Evolutionary conservation across 2,329 filamentous ascomycete species (phyloP).

Genomic region (Talaromyces islandicus): DNA sequence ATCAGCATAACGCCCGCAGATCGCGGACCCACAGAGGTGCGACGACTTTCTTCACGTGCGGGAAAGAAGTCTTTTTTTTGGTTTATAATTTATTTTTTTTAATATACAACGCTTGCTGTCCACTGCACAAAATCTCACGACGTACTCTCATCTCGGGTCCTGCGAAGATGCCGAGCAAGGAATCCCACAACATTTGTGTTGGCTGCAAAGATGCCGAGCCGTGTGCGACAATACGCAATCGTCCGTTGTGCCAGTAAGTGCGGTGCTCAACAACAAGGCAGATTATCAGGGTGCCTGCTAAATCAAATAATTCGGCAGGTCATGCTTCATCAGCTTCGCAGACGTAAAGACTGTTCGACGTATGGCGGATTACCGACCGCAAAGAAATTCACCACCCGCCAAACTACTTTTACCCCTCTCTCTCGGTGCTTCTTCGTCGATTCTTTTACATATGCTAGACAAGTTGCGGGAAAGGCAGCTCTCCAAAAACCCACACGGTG

Average conservation of each 20-base stretch:
- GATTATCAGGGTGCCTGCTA: not conserved
- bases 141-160: not conserved
- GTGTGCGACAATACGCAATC: slow-evolving; percentile 50
- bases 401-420: slow-evolving; percentile 74
- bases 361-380: slow-evolving; percentile 58
- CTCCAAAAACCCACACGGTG: slow-evolving; percentile 53
- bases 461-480: slow-evolving; percentile 61
- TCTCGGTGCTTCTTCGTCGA: slow-evolving; percentile 72
- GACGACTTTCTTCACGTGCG: not conserved
- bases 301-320: slow-evolving; percentile 36
- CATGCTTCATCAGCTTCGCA: slow-evolving; percentile 75
- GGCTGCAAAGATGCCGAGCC: slow-evolving; percentile 51
- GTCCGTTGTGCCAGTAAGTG: slow-evolving; percentile 55
- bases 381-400: slow-evolving; percentile 31
- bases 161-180: slow-evolving; percentile 23
- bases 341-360: slow-evolving; percentile 75
- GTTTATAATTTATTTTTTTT: not conserved
- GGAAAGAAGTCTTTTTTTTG: not conserved
- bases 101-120: not conserved
- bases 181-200: slow-evolving; percentile 41
- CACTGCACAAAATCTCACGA: not conserved
- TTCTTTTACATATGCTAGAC: slow-evolving; percentile 70
- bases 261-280: not conserved
- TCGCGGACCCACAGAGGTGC: not conserved
- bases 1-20: slow-evolving; percentile 9